Conservation (phyloP, 306 rosid genomes). For the Myrica gale region DNA sequence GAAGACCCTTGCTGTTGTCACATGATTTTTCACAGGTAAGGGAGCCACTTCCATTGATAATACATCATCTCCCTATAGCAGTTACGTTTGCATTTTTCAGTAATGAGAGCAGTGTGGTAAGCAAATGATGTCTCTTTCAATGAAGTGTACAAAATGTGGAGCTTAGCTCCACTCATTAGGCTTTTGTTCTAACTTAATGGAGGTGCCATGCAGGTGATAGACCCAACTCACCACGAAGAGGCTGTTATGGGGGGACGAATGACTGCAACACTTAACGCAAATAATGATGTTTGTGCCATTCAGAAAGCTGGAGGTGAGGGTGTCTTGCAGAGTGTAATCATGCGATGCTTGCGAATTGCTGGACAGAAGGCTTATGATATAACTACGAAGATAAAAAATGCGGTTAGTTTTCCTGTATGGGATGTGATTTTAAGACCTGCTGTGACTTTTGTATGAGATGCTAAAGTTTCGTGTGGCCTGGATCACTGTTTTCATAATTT, state of each 20-base stretch:
- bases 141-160: conserved; percentile 12
- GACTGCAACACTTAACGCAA: conserved; percentile 84
- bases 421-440: conserved; percentile 2
- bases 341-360: conserved; percentile 84
- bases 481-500: neutral
- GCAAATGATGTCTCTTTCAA: neutral
- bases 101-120: conserved; percentile 60
- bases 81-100: conserved; percentile 87
- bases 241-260: conserved; percentile 86
- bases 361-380: conserved; percentile 76
- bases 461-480: neutral
- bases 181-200: conserved; percentile 14
- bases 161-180: conserved; percentile 5
- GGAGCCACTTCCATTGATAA: conserved; percentile 79
- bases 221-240: conserved; percentile 87
- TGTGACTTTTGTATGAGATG: neutral
- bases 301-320: conserved; percentile 92
- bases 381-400: conserved; percentile 67
- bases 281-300: conserved; percentile 85
- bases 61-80: conserved; percentile 94
- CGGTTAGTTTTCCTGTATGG: conserved; percentile 52
- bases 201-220: conserved; percentile 58
- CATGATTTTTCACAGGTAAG: conserved; percentile 51
- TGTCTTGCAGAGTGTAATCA: conserved; percentile 54
- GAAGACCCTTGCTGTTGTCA: neutral